Evolutionary conservation across 768 basidiomycete genomes (phyloP).

Genomic region (Strobilomyces confusus): DNA sequence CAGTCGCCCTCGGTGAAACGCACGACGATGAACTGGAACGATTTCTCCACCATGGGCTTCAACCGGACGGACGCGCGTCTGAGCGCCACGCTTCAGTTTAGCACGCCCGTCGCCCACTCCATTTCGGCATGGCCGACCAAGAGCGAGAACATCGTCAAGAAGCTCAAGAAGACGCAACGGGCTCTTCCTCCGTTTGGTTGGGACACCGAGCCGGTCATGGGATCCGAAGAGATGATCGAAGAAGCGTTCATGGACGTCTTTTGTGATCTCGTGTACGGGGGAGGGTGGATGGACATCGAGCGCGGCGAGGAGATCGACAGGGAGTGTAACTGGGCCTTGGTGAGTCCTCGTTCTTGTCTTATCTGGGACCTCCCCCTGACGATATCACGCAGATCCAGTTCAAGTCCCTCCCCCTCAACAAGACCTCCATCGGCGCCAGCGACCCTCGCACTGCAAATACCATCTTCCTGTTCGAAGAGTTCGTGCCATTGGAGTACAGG

Average conservation of each 20-base stretch:
- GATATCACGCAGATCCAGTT: constrained; percentile 65
- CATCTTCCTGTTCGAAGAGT: constrained; percentile 88
- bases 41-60: constrained; percentile 85
- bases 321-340: constrained; percentile 92
- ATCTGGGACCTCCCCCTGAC: background rate
- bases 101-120: constrained; percentile 47
- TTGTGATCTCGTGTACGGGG: constrained; percentile 76
- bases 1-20: constrained; percentile 72
- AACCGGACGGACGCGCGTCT: constrained; percentile 72
- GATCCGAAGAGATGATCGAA: constrained; percentile 78
- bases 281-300: constrained; percentile 82
- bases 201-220: constrained; percentile 84
- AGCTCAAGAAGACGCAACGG: constrained; percentile 76
- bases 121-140: constrained; percentile 75
- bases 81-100: constrained; percentile 79
- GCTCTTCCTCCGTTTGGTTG: constrained; percentile 82
- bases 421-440: constrained; percentile 12
- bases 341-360: constrained; percentile 33
- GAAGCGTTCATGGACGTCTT: constrained; percentile 88
- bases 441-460: constrained; percentile 74
- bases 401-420: constrained; percentile 61
- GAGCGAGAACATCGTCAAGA: constrained; percentile 66
- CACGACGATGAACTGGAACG: constrained; percentile 83
- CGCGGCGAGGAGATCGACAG: constrained; percentile 67
- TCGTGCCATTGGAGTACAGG: constrained; percentile 84